Evolutionary conservation across 257 asterid species (phyloP).

Genomic region (Solanum lycopersicoides): DNA sequence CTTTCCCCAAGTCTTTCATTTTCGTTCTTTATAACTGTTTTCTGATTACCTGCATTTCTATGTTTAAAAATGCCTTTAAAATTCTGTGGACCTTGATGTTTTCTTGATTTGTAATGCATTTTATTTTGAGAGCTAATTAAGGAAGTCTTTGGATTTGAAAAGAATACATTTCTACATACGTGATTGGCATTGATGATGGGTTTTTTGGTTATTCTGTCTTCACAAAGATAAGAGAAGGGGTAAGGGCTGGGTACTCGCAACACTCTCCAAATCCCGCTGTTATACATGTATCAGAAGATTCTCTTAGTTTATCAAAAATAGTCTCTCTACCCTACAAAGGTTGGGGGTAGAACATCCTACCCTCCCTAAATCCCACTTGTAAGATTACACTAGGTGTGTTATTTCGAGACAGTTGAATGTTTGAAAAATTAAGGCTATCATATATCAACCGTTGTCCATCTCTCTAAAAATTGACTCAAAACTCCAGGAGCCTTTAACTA

Average conservation of each 20-base stretch:
- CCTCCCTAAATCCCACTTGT: neutral
- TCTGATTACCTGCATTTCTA: neutral
- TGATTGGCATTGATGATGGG: neutral
- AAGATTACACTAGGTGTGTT: neutral
- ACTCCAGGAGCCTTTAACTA: neutral
- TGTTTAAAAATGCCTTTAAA: neutral
- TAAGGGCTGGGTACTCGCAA: neutral
- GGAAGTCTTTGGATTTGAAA: neutral
- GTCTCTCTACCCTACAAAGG: neutral
- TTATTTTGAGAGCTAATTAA: neutral
- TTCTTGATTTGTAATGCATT: neutral
- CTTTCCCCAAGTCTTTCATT: neutral
- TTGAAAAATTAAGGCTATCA: neutral
- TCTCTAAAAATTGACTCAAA: neutral
- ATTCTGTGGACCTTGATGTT: neutral
- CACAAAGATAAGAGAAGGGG: neutral
- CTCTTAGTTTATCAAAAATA: neutral
- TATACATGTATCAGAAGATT: neutral
- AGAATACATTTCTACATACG: neutral
- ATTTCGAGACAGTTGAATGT: neutral
- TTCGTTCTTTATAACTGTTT: neutral
- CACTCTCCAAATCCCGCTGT: neutral
- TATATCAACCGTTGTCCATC: neutral
- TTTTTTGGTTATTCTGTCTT: neutral
- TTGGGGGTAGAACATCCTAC: neutral